Evolutionary conservation across 768 basidiomycete genomes (phyloP).

Genomic region (Rhodotorula kratochvilovae): DNA sequence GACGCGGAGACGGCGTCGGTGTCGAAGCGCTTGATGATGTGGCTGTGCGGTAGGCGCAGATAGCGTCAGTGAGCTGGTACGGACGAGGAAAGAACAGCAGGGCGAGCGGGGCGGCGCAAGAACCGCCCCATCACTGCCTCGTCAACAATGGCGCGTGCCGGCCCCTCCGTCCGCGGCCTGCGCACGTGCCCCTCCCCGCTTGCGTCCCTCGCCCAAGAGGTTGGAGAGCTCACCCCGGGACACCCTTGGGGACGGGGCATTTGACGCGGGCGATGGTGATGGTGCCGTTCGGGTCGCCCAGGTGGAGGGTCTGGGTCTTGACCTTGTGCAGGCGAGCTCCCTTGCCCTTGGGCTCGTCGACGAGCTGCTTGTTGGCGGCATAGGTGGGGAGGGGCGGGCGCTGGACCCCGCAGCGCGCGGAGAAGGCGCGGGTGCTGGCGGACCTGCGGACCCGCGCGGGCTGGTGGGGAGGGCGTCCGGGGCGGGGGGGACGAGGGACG

Average conservation of each 20-base stretch:
- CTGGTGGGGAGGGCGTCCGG: not conserved
- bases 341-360: conserved; percentile 1
- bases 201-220: not conserved
- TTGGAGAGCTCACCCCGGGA: conserved; percentile 25
- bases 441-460: conserved; percentile 4
- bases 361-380: conserved; percentile 28
- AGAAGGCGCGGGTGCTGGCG: conserved; percentile 21
- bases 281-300: conserved; percentile 25
- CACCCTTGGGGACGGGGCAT: conserved; percentile 36
- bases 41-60: conserved; percentile 5
- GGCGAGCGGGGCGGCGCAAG: not conserved
- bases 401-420: conserved; percentile 5
- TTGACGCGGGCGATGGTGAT: conserved; percentile 40
- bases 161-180: not conserved
- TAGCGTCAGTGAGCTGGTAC: not conserved
- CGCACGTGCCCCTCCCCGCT: not conserved
- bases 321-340: conserved; percentile 16
- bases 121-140: not conserved
- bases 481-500: conserved; percentile 8
- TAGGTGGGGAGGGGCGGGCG: conserved; percentile 20
- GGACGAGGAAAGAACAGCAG: not conserved
- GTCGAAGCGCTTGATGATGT: conserved; percentile 44
- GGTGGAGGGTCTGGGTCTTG: conserved; percentile 36
- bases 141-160: not conserved
- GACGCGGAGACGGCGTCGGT: conserved; percentile 41